Percentiles rank a stretch among this genome's conserved stretches.
Evolutionary conservation across 257 asterid genomes (phyloP).

Genomic region (Nicotiana tomentosiformis): DNA sequence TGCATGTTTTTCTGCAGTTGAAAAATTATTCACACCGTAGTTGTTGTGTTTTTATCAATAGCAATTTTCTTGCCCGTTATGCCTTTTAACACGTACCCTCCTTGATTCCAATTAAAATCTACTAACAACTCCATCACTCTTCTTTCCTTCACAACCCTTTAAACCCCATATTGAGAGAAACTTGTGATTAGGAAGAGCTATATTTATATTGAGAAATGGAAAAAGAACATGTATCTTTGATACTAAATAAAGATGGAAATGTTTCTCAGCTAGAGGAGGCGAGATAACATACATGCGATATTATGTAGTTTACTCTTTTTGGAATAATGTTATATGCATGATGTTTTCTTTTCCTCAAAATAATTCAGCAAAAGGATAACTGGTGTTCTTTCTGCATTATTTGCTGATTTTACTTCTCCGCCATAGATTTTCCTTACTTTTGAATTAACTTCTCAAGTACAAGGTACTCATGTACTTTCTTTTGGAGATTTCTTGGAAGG

Average conservation of each 20-base stretch:
- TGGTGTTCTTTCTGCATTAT: background rate
- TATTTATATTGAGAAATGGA: background rate
- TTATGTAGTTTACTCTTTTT: background rate
- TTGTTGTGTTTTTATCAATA: too few species aligned
- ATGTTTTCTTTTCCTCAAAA: background rate
- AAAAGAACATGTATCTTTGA: background rate
- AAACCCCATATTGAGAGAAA: background rate
- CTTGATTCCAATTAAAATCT: background rate
- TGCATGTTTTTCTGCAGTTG: background rate
- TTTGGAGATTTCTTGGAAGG: background rate
- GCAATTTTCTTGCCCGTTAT: background rate
- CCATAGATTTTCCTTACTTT: background rate
- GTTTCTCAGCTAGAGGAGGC: background rate
- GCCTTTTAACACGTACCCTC: background rate
- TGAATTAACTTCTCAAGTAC: background rate
- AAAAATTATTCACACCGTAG: background rate
- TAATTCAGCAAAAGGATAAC: too few species aligned
- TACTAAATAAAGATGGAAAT: background rate
- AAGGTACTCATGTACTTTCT: background rate
- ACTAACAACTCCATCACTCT: background rate
- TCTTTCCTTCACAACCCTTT: background rate
- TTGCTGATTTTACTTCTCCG: background rate
- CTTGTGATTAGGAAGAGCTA: background rate
- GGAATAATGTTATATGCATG: background rate
- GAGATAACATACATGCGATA: background rate